Conservation (phyloP, 192 early-diverging fungal genomes). For the Jimgerdemannia lactiflua region DNA sequence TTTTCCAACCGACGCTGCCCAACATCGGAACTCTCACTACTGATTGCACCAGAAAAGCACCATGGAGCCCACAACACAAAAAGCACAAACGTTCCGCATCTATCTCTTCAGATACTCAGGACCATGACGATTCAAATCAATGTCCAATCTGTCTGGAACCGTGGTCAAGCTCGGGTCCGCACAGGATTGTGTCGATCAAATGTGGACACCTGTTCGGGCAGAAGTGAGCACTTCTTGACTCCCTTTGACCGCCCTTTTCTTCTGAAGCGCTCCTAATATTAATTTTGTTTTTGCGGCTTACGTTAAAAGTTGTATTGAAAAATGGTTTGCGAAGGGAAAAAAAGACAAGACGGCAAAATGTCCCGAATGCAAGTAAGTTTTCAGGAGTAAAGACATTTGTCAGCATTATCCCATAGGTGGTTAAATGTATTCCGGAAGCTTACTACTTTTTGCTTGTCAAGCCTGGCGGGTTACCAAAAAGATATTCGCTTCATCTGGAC, state of each 20-base stretch:
- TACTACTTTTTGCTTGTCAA: neutral
- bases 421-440: neutral
- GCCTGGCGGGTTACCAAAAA: conserved; percentile 13
- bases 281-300: neutral
- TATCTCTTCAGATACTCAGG: neutral
- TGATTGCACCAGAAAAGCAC: neutral
- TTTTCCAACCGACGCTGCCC: neutral
- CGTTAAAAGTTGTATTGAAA: conserved; percentile 24
- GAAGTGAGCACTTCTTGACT: conserved; percentile 8
- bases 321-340: conserved; percentile 22
- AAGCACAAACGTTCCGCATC: neutral
- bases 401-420: no score
- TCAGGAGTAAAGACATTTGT: no score
- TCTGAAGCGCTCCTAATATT: no score
- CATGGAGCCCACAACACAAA: neutral
- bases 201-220: conserved; percentile 37
- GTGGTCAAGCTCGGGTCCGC: conserved; percentile 30
- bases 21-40: neutral
- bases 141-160: conserved; percentile 36
- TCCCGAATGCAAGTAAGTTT: conserved; percentile 40
- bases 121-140: neutral
- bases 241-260: neutral
- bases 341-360: conserved; percentile 18
- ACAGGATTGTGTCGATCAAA: conserved; percentile 30
- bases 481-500: conserved; percentile 33